Conservation (phyloP, 2,329 filamentous ascomycete genomes). For the Exophiala dermatitidis region DNA sequence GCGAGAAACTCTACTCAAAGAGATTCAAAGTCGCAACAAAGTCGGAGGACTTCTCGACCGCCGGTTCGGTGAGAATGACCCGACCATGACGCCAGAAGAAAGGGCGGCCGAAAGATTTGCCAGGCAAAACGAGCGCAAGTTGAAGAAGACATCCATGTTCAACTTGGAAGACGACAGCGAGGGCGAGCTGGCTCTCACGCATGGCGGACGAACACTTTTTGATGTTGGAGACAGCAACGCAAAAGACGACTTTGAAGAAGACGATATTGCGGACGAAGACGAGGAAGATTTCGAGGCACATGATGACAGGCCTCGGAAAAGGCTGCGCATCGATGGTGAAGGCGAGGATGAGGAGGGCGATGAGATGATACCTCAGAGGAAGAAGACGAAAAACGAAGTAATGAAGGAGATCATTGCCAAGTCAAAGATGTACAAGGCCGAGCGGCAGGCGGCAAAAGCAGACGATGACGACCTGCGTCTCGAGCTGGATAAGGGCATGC, state of each 20-base stretch:
- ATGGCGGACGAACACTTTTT: conserved; percentile 65
- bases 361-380: conserved; percentile 64
- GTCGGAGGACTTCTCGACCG: conserved; percentile 87
- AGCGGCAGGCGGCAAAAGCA: conserved; percentile 85
- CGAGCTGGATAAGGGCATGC: conserved; percentile 76
- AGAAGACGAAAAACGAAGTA: conserved; percentile 92
- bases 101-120: conserved; percentile 87
- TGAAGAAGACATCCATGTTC: conserved; percentile 74
- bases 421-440: conserved; percentile 90
- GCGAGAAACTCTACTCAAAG: conserved; percentile 73
- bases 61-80: conserved; percentile 92
- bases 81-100: conserved; percentile 86
- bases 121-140: conserved; percentile 70
- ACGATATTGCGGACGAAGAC: conserved; percentile 42
- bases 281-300: conserved; percentile 35
- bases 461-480: conserved; percentile 83
- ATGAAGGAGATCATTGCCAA: conserved; percentile 98
- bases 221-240: conserved; percentile 48
- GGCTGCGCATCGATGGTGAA: conserved; percentile 48
- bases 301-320: conserved; percentile 33
- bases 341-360: conserved; percentile 39
- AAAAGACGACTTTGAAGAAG: conserved; percentile 71
- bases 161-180: conserved; percentile 80
- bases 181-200: conserved; percentile 65
- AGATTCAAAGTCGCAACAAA: conserved; percentile 84